Evolutionary conservation across 2,329 filamentous ascomycete genomes (phyloP), one percentile per base, ranked within the genome.

Genomic region (Hymenoscyphus fraxineus): DNA sequence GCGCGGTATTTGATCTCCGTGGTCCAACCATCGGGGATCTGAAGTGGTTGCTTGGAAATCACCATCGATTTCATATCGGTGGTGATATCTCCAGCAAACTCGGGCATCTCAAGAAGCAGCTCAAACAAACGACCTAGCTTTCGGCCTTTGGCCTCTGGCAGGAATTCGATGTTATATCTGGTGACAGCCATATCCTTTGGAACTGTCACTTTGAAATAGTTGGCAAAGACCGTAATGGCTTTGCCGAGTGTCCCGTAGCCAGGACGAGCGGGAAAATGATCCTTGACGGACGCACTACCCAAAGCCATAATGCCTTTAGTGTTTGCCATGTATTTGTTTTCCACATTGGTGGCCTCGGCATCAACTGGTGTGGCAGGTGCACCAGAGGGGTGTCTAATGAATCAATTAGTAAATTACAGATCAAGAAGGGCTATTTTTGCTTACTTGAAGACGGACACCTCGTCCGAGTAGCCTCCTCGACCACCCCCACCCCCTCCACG

Each of bases 41-140:
- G 54, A 9, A 74, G 59, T 4, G 65, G 64, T 3, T 59, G 44
- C 9, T 60, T 57, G 22, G 70, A 66, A 27, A 76, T 66, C 31
- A 76, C 68, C 62, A 73, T 70, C 0, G 71, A 72, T 10, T 69
- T 72, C 62, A 68, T 73, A 19, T 75, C 73, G 0, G 73, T 73
- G 2, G 68, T 68, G 39, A 72, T 56, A 7, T 56, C 27, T 19
- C 66, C 65, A 27, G 66, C 38, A 47, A 74, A 72, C 38, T 72
- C 70, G 65, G 71, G 72, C 65, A 70, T 47, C 66, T 70, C 72
- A 64, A 75, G 68, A 59, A 75, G 64, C 3, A 76, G 71, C 60
- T 73, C 66, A 63, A 75, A 67, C 12, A 75, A 58, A 13, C 73
- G 68, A 41, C 60, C 66, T 35, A 73, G 54, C 58, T 75, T 76